Evolutionary conservation across 345 rosid genomes (phyloP).

Genomic region (Acer yangbiense): DNA sequence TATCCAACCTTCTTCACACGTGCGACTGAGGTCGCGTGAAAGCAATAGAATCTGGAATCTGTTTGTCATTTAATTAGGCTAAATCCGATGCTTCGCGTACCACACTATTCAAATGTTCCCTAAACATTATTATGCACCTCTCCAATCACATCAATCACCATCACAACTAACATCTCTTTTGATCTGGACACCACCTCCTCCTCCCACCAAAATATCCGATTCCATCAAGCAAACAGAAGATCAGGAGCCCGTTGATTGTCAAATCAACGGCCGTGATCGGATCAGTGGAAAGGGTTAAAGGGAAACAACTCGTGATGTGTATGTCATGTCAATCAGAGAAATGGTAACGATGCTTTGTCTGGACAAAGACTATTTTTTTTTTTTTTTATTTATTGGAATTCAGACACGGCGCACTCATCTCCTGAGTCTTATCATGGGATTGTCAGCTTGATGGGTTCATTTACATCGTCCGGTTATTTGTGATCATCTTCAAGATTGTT

Average conservation of each 20-base stretch:
- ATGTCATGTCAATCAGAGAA: slow-evolving; percentile 22
- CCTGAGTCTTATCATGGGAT: background rate
- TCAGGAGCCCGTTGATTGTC: slow-evolving; percentile 3
- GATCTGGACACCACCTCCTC: slow-evolving; percentile 1
- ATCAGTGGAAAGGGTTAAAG: background rate
- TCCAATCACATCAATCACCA: background rate
- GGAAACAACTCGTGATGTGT: slow-evolving; percentile 24
- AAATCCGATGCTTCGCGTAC: slow-evolving; percentile 4
- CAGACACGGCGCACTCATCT: slow-evolving; percentile 28
- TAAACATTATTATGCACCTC: background rate
- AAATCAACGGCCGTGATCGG: background rate
- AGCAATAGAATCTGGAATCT: slow-evolving; percentile 12
- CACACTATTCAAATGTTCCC: background rate
- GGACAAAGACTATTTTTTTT: background rate
- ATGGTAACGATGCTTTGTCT: background rate
- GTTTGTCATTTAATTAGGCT: background rate
- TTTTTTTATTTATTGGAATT: slow-evolving; percentile 16
- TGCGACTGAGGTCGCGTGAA: background rate
- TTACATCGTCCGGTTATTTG: background rate
- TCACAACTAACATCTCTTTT: background rate
- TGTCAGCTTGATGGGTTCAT: background rate
- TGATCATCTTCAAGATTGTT: background rate
- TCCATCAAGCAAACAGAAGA: background rate
- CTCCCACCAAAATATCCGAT: background rate
- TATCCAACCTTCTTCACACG: background rate